Conservation (phyloP, 139 green algal species). For the Asterochloris erici region DNA sequence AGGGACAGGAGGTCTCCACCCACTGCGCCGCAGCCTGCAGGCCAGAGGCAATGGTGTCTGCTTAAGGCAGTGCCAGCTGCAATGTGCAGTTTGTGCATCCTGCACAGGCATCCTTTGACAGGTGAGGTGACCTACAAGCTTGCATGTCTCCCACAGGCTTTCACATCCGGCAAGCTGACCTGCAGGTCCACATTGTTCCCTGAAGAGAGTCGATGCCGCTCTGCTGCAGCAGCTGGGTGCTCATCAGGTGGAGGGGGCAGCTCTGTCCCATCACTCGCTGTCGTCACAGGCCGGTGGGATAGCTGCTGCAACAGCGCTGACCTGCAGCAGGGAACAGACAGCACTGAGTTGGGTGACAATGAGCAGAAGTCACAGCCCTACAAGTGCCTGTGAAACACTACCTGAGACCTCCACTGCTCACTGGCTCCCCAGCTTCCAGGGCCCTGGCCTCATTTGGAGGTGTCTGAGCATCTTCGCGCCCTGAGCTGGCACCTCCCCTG, state of each 20-base stretch:
- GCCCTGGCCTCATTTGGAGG: too few relatives aligned
- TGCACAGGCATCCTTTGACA: background rate
- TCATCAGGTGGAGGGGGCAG: background rate
- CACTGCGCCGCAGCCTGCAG: conserved; percentile 31
- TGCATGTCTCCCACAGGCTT: background rate
- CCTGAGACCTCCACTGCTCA: too few relatives aligned
- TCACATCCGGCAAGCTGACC: background rate
- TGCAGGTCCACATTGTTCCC: conserved; percentile 15
- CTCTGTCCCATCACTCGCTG: background rate
- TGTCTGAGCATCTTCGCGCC: too few relatives aligned
- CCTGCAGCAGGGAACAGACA: too few relatives aligned
- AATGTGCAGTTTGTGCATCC: background rate
- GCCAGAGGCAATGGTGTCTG: background rate
- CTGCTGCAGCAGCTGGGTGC: conserved; percentile 8
- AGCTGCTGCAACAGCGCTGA: background rate
- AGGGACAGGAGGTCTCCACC: conserved; percentile 43
- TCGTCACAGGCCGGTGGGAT: background rate
- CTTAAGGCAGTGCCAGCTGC: background rate
- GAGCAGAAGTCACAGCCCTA: too few relatives aligned
- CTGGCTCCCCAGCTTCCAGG: too few relatives aligned
- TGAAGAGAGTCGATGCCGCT: conserved; percentile 6
- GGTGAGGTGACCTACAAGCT: too few relatives aligned
- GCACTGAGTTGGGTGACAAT: too few relatives aligned
- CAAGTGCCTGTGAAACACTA: too few relatives aligned
- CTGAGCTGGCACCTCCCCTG: too few relatives aligned